Base-by-base conservation (phyloP, 2,329 filamentous ascomycete genomes). In the Calonectria crousiana region DNA sequence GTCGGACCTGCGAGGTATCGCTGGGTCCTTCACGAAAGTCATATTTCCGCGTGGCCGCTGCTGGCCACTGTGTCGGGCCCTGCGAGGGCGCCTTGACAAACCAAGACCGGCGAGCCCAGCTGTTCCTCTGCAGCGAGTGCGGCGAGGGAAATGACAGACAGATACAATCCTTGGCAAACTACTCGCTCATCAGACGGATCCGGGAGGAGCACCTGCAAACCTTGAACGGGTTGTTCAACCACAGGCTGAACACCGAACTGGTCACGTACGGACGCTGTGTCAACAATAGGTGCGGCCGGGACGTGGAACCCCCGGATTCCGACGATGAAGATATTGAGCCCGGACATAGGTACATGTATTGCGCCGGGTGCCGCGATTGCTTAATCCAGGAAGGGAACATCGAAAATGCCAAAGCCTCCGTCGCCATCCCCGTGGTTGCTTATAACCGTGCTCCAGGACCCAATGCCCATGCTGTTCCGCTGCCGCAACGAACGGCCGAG, bases 31-130 rank as follows among this genome's bases (percentile, higher is more conserved):
- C 18, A 13, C 34, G 20, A 14, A 16, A 23, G 5, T 62, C 38
- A 23, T 6, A 23, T 32, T 20, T n/a, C 23, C 14, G 49, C 16
- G 44, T 13, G 20, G 73, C 73, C 16, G 67, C 71, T 6, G 26
- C 20, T 8, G 68, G 67, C 4, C 3, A 67, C 36, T 75, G 74
- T n/a, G 8, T 10, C 13, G 53, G 38, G 1, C 3, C 4, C 1
- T 75, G 73, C n/a, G 23, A 49, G 1, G 18, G 30, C 16, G 4
- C 32, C 3, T 41, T 75, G 10, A 36, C 65, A 6, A 51, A 67
- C n/a, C 20, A 66, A 10, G 69, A 75, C 14, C 66, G 51, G 18
- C 18, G 62, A 16, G 66, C 65, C 1, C 73, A 75, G 13, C 28
- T 28, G 16, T 52, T 41, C 28, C 4, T 64, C 2, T 72, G 73